Conservation (phyloP, 768 basidiomycete genomes). For the Trametes cubensis region DNA sequence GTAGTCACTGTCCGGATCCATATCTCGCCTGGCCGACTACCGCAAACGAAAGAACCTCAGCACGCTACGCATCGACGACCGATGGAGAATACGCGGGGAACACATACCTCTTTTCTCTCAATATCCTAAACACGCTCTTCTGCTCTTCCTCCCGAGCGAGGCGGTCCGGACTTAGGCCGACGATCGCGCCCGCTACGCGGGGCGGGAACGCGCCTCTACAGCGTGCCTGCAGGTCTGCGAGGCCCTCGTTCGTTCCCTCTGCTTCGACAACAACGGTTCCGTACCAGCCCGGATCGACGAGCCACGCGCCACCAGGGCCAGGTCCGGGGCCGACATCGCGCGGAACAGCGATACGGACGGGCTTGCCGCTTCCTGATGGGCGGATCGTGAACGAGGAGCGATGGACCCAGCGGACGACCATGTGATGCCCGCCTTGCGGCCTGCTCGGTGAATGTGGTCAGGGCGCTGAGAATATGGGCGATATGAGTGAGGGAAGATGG, state of each 20-base stretch:
- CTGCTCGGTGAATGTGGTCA: constrained; percentile 39
- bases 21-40: constrained; percentile 72
- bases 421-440: constrained; percentile 78
- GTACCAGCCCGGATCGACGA: constrained; percentile 80
- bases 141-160: constrained; percentile 45
- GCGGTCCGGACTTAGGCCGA: constrained; percentile 26
- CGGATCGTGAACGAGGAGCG: constrained; percentile 76
- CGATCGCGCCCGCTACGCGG: constrained; percentile 42
- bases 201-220: constrained; percentile 74
- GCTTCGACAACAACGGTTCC: constrained; percentile 83
- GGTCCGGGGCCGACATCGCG: constrained; percentile 34
- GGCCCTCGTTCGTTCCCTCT: constrained; percentile 84
- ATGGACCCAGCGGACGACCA: constrained; percentile 84
- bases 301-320: constrained; percentile 56
- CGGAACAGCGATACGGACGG: constrained; percentile 36
- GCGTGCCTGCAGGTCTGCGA: constrained; percentile 74
- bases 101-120: constrained; percentile 77
- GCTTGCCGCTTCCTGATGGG: constrained; percentile 45
- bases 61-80: not conserved
- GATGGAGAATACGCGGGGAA: not conserved
- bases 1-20: constrained; percentile 69
- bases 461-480: constrained; percentile 13
- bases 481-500: constrained; percentile 1
- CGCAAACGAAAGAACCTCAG: constrained; percentile 1
- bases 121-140: constrained; percentile 64